Conservation (phyloP, 2,329 filamentous ascomycete genomes). For the Fusarium temperatum region DNA sequence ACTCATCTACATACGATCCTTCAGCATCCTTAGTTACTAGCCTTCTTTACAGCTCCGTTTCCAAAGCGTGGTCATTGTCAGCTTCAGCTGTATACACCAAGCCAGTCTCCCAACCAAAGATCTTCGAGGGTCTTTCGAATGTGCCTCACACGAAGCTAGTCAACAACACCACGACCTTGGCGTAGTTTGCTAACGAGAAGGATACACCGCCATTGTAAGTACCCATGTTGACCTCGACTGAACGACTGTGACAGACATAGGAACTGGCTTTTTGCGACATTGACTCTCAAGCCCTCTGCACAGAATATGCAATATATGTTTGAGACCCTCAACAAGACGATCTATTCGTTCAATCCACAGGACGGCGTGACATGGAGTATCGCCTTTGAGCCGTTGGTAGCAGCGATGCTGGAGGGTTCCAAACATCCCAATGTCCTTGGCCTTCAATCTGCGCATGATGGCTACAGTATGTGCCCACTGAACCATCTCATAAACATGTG, state of each 20-base stretch:
- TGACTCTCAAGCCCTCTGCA: neutral
- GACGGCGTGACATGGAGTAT: neutral
- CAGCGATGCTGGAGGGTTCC: neutral
- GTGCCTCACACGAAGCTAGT: neutral
- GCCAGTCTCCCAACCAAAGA: neutral
- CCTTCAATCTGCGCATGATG: neutral
- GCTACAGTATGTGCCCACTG: neutral
- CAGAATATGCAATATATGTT: neutral
- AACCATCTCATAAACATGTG: rapidly evolving
- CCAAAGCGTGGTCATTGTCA: neutral
- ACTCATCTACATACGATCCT: neutral
- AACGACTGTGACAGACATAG: neutral
- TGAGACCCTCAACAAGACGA: neutral
- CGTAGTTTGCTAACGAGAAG: neutral
- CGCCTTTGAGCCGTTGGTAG: neutral
- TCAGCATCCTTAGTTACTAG: neutral
- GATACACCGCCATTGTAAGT: neutral
- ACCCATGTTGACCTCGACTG: rapidly evolving
- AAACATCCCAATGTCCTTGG: neutral
- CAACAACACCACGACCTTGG: rapidly evolving
- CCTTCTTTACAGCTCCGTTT: neutral
- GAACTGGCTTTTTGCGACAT: neutral
- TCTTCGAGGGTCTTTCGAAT: neutral
- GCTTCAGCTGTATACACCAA: neutral
- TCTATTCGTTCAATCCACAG: neutral